Base-by-base conservation (phyloP, 2,329 filamentous ascomycete genomes). In the Pyricularia sp. region DNA sequence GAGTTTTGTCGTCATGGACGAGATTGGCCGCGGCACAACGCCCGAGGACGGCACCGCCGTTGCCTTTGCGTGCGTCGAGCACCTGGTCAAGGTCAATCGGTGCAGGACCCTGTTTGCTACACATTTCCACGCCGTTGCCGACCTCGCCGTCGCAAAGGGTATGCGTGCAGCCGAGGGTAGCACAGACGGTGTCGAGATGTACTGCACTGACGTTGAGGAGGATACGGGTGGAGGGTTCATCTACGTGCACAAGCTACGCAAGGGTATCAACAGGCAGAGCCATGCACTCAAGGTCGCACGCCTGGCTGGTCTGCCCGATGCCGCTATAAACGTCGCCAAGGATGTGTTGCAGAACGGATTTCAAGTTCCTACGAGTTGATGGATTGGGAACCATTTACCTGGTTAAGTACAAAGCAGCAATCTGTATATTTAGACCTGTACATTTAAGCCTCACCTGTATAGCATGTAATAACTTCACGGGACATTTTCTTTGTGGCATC, bases 1-100 rank as follows among this genome's bases (percentile, higher is more conserved):
- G 28, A 94, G 89, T 0, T 96, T 99, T 71, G 93, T 94, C 67
- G 93, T 99, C 74, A 97, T 99, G 93, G 94, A 99, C 74, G 94
- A 99, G 78, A 90, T 99, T 49, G 94, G 94, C 0, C 84, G 94
- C 62, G 94, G 94, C 9, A 99, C 96, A 0, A 96, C 94, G 24
- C 92, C 93, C 0, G 89, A 93, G 71, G 94, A 97, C 73, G 94
- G 94, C 2, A 84, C 88, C 2, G 94, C 94, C 0, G 89, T 99
- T 1, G 91, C 91, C 0, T 97, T 89, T 74, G 94, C 93, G 1
- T 92, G 88, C 71, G 78, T 99, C 62, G 85, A 93, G 72, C 91
- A 97, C 74, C 79, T 99, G 19, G 88, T 91, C 70, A 81, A 86
- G 62, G 79, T 89, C 26, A 97, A 94, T 73, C 81, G 82, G 72